These are phyloP conservation scores for Santalum album DNA, from an alignment of 164 flowering plant species.

Conservation along the genomic window DNA sequence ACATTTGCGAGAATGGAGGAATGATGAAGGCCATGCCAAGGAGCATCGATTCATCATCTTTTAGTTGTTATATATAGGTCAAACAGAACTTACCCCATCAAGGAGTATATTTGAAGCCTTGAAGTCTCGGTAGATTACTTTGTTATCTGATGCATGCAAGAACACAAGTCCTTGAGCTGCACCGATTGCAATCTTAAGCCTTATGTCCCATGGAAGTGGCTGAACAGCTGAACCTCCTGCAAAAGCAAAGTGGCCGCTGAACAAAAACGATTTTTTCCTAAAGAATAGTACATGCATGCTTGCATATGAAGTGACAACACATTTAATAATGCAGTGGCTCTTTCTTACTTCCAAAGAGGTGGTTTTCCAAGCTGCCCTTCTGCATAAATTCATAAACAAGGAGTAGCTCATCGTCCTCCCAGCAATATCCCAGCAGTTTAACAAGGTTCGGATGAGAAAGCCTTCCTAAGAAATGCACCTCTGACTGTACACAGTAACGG, in stretches of 20 bases:
- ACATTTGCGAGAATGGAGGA: too few relatives aligned
- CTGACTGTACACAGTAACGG: slow-evolving; percentile 40
- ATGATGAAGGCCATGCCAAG: too few relatives aligned
- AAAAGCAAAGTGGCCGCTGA: slow-evolving; percentile 7
- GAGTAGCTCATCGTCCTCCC: slow-evolving; percentile 64
- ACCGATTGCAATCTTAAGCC: slow-evolving; percentile 72
- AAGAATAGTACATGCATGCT: neutral
- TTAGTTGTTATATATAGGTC: neutral
- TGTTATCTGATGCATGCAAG: slow-evolving; percentile 63
- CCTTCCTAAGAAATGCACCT: slow-evolving; percentile 69
- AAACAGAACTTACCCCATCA: slow-evolving; percentile 48
- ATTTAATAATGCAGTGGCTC: neutral
- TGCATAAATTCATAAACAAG: slow-evolving; percentile 83
- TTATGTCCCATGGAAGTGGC: slow-evolving; percentile 65
- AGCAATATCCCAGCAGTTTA: slow-evolving; percentile 70
- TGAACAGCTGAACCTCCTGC: slow-evolving; percentile 54
- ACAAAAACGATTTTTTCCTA: neutral
- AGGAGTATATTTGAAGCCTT: slow-evolving; percentile 85
- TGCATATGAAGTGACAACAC: neutral
- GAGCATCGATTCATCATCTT: neutral
- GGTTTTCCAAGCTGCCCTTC: slow-evolving; percentile 84
- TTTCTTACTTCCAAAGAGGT: slow-evolving; percentile 76
- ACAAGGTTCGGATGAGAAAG: slow-evolving; percentile 86
- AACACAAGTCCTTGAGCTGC: slow-evolving; percentile 80
- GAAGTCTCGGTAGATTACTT: slow-evolving; percentile 77